A percentile compares a stretch with the other conserved stretches of the same genome.
These are phyloP conservation scores for Rhizophora apiculata DNA, from an alignment of 345 rosid genomes.

Conservation along the genomic window DNA sequence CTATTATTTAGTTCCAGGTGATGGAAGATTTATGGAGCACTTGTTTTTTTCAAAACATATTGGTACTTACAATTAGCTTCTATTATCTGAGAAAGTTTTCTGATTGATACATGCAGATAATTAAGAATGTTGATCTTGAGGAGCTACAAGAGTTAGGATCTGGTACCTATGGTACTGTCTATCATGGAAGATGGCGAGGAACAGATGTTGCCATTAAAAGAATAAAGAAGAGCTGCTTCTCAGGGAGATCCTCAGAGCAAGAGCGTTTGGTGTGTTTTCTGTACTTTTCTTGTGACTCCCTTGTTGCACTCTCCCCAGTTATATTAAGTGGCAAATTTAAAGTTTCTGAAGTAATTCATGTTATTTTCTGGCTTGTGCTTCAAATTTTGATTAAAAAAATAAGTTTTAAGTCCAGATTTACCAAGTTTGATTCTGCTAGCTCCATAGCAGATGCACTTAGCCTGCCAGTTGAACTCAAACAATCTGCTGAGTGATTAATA, in stretches of 20 bases:
- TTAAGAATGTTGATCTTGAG: constrained; percentile 65
- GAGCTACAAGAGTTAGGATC: constrained; percentile 62
- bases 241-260: constrained; percentile 59
- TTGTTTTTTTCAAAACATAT: neutral
- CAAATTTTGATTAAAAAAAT: neutral
- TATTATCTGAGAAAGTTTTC: constrained; percentile 17
- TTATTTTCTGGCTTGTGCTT: neutral
- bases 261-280: constrained; percentile 56
- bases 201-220: constrained; percentile 77
- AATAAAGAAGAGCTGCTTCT: constrained; percentile 59
- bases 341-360: neutral
- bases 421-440: no score
- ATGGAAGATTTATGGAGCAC: neutral
- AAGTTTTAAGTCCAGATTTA: no score
- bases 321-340: no score
- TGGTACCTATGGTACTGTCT: constrained; percentile 73
- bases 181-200: constrained; percentile 76
- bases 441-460: neutral
- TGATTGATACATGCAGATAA: constrained; percentile 41
- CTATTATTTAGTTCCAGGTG: no score
- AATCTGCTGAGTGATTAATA: neutral
- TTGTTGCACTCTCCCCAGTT: neutral
- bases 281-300: constrained; percentile 13
- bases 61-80: neutral
- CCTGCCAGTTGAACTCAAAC: neutral